A percentile compares a stretch with the other conserved stretches of the same genome.
These are phyloP conservation scores for Rhynchospora tenuis DNA, from an alignment of 176 grass and related monocot species.

Conservation along the genomic window DNA sequence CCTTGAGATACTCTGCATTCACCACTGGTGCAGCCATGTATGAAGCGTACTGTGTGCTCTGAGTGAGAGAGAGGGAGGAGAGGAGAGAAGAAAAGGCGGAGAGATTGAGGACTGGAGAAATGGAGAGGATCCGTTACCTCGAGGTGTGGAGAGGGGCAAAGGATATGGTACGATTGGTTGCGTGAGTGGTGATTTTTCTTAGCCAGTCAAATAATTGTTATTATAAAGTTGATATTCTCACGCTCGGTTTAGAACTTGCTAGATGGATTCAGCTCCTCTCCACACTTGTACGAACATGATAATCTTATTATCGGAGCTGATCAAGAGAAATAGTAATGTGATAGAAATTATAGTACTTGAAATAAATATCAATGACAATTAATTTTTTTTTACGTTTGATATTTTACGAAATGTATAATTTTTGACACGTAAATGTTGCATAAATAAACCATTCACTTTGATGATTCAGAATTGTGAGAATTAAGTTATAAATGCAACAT, in stretches of 20 bases:
- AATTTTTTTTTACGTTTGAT: no score
- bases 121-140: conserved; percentile 33
- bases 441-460: no score
- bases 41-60: neutral
- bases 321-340: no score
- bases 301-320: no score
- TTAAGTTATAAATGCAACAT: no score
- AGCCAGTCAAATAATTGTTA: neutral
- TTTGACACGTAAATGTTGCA: no score
- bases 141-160: neutral
- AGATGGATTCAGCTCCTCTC: neutral
- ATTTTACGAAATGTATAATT: no score
- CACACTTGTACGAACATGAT: neutral
- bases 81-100: neutral
- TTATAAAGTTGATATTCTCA: neutral
- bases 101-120: neutral
- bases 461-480: no score
- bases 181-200: conserved; percentile 7
- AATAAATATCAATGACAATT: no score
- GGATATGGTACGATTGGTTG: conserved; percentile 31
- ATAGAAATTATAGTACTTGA: no score
- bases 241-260: neutral
- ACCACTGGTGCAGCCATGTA: conserved; percentile 72
- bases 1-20: conserved; percentile 76
- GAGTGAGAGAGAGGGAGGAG: neutral